phyloP scores from a whole-genome alignment of 495 filamentous ascomycete genomes.

The Aspergillus nanangensis region DNA sequence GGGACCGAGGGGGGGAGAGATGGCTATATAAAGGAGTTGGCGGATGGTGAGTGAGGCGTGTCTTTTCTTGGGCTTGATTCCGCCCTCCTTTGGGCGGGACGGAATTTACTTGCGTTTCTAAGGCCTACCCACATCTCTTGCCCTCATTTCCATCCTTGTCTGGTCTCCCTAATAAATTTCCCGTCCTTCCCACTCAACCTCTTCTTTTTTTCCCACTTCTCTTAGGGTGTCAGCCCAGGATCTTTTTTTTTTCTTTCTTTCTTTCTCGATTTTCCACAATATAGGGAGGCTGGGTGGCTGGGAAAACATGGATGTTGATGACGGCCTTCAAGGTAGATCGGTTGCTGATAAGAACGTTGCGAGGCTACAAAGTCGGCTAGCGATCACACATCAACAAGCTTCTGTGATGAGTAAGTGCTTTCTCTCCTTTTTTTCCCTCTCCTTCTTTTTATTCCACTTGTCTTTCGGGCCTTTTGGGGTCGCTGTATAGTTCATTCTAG shows the following conservation, averaged over 20 bases:
- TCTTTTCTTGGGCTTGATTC: neutral
- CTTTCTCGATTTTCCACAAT: conserved; percentile 5
- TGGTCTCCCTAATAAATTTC: conserved; percentile 4
- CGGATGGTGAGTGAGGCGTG: neutral
- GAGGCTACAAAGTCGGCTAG: conserved; percentile 8
- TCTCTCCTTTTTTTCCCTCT: neutral
- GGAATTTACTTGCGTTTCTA: neutral
- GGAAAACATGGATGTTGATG: conserved; percentile 19
- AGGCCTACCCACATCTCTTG: neutral
- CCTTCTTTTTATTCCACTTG: conserved; percentile 3
- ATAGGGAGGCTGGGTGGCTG: conserved; percentile 37
- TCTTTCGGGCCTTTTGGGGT: neutral
- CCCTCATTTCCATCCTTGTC: conserved; percentile 1
- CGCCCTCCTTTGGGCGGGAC: neutral
- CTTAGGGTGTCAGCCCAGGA: conserved; percentile 2
- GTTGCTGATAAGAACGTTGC: conserved; percentile 3
- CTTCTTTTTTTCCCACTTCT: conserved; percentile 2
- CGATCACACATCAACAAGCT: neutral
- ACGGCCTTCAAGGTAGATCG: conserved; percentile 8
- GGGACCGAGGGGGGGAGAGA: too few species aligned
- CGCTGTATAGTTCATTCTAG: too few species aligned
- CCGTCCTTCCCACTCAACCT: conserved; percentile 1
- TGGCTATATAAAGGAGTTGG: neutral
- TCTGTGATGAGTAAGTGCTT: neutral
- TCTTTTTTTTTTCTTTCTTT: conserved; percentile 4